Evolutionary conservation across 768 basidiomycete genomes (phyloP), one percentile per base, ranked within the genome.

Genomic region (Dendrothele bispora): DNA sequence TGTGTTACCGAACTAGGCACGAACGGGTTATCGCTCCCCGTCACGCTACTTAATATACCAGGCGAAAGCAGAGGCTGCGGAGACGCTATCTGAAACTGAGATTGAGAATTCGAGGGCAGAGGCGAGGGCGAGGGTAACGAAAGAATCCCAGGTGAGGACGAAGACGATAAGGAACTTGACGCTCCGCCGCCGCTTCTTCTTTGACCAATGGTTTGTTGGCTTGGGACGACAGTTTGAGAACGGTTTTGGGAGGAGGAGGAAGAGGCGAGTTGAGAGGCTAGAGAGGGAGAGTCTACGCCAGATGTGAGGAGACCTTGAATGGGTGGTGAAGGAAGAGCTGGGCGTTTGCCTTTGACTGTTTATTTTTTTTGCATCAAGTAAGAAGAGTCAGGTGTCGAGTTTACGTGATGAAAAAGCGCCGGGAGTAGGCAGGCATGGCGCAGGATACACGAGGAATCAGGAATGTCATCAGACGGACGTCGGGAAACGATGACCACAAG

Each of bases 401-500:
- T n/a, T n/a, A n/a, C n/a, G n/a, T n/a, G n/a, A n/a, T 61, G 67
- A 66, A 69, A 38, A 67, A 69, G 55, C 56, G 48, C 37, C 54
- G n/a, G n/a, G n/a, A n/a, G n/a, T n/a, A n/a, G n/a, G n/a, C n/a
- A n/a, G n/a, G n/a, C n/a, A n/a, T n/a, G n/a, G n/a, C n/a, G n/a
- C n/a, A n/a, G n/a, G n/a, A n/a, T n/a, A n/a, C n/a, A n/a, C n/a
- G n/a, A n/a, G n/a, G n/a, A n/a, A n/a, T n/a, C n/a, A n/a, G n/a
- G n/a, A n/a, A n/a, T n/a, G n/a, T n/a, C n/a, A n/a, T n/a, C n/a
- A n/a, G n/a, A n/a, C n/a, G n/a, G n/a, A n/a, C n/a, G n/a, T n/a
- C n/a, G n/a, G n/a, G n/a, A n/a, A n/a, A n/a, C n/a, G n/a, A n/a
- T n/a, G n/a, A n/a, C n/a, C n/a, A n/a, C n/a, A n/a, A n/a, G n/a